These are phyloP conservation scores for Zymoseptoria passerinii DNA, from an alignment of 2,329 filamentous ascomycete genomes.

Conservation along the genomic window DNA sequence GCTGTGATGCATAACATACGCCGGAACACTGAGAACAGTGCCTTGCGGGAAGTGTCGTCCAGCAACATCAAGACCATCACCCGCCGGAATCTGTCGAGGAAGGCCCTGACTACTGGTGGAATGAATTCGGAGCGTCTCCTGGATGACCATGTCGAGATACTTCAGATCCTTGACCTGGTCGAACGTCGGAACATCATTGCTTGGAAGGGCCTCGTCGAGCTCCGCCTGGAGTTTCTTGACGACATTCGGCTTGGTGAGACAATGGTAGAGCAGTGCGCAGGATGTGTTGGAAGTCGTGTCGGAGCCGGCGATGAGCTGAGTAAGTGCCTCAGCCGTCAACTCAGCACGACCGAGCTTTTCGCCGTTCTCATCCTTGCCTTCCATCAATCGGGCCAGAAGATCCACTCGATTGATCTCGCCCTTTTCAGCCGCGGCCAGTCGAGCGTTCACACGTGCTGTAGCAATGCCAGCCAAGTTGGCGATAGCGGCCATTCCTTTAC, in stretches of 20 bases:
- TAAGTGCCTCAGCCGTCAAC: conserved; percentile 79
- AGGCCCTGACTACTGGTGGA: conserved; percentile 79
- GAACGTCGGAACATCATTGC: conserved; percentile 56
- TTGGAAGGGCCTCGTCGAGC: conserved; percentile 61
- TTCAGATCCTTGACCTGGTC: conserved; percentile 65
- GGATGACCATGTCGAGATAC: conserved; percentile 68
- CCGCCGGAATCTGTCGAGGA: conserved; percentile 62
- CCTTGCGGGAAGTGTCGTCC: conserved; percentile 59
- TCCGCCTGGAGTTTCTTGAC: conserved; percentile 64
- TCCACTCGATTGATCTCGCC: conserved; percentile 58
- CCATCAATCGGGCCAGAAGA: conserved; percentile 73
- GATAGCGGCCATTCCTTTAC: conserved; percentile 37
- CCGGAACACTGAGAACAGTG: conserved; percentile 33
- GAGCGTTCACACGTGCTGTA: conserved; percentile 67
- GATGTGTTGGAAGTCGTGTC: conserved; percentile 49
- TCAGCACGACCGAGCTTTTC: conserved; percentile 68
- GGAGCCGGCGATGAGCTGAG: conserved; percentile 73
- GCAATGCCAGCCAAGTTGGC: conserved; percentile 80
- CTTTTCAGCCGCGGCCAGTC: conserved; percentile 58
- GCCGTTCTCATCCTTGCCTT: conserved; percentile 74
- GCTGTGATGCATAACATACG: conserved; percentile 36
- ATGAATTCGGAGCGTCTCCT: conserved; percentile 80
- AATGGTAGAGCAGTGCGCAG: conserved; percentile 71
- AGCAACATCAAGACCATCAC: conserved; percentile 54
- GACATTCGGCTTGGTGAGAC: conserved; percentile 60